Evolutionary conservation across 345 rosid genomes (phyloP).

Genomic region (Raphanus sativus): DNA sequence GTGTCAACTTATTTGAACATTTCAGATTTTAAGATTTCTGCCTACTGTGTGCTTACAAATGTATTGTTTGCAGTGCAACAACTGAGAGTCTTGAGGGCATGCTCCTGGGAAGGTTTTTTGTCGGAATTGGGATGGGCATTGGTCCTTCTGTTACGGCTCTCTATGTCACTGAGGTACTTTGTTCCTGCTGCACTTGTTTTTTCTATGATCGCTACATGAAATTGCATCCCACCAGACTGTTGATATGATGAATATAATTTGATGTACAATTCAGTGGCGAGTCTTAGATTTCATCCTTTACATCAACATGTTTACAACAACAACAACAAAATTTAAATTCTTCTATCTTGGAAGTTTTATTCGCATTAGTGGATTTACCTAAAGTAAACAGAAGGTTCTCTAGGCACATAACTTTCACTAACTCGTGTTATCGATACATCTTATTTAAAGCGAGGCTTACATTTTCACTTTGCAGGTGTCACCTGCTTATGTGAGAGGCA

Average conservation of each 20-base stretch:
- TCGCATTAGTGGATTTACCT: slow-evolving; percentile 7
- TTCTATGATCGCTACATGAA: slow-evolving; percentile 4
- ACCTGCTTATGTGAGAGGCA: slow-evolving; percentile 87
- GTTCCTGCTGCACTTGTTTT: slow-evolving; percentile 19
- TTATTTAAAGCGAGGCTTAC: not conserved
- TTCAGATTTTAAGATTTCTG: not conserved
- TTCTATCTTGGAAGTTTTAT: slow-evolving; percentile 15
- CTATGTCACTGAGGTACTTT: slow-evolving; percentile 86
- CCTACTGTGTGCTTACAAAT: slow-evolving; percentile 22
- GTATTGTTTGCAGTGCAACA: slow-evolving; percentile 63
- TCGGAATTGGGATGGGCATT: slow-evolving; percentile 93
- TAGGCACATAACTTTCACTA: slow-evolving; percentile 3
- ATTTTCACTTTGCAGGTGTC: slow-evolving; percentile 59
- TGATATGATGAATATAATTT: slow-evolving; percentile 19
- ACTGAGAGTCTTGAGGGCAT: slow-evolving; percentile 76
- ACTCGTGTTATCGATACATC: not conserved
- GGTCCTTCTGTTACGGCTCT: slow-evolving; percentile 93
- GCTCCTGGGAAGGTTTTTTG: slow-evolving; percentile 88
- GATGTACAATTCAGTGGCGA: not conserved
- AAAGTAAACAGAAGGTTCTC: slow-evolving; percentile 12
- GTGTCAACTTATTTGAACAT: slow-evolving; percentile 3
- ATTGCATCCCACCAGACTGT: slow-evolving; percentile 8
- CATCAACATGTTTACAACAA: not conserved
- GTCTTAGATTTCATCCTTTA: not conserved
- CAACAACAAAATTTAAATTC: not conserved